Evolutionary conservation across 2,329 filamentous ascomycete genomes (phyloP).

Genomic region (Boeremia lycopersici): DNA sequence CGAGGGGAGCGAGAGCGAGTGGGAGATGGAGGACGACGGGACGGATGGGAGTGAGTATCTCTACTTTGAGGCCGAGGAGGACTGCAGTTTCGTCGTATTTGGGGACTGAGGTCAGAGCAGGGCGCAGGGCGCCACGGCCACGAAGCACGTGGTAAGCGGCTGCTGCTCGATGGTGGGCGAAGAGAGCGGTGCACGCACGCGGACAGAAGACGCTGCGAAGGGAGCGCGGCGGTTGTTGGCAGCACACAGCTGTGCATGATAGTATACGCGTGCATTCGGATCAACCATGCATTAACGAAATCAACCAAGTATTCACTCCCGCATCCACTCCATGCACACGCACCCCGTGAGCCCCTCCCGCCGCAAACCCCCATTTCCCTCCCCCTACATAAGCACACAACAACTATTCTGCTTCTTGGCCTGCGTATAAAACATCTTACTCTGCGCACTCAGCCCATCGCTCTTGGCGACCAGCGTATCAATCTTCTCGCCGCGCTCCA

Average conservation of each 20-base stretch:
- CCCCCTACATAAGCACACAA: slow-evolving; percentile 59
- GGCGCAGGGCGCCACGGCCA: slow-evolving; percentile 4
- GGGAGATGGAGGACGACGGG: slow-evolving; percentile 29
- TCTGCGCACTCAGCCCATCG: slow-evolving; percentile 85
- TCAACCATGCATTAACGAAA: not conserved
- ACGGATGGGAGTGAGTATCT: slow-evolving; percentile 19
- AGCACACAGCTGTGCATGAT: not conserved
- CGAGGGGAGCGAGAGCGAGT: slow-evolving; percentile 28
- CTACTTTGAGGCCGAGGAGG: slow-evolving; percentile 25
- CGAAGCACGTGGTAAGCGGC: slow-evolving; percentile 4
- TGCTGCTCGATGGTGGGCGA: too few species aligned
- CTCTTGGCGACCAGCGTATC: slow-evolving; percentile 93
- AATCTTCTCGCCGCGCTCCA: slow-evolving; percentile 95
- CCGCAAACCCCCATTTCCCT: not conserved
- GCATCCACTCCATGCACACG: too few species aligned
- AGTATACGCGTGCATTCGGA: not conserved
- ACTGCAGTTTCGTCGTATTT: slow-evolving; percentile 32
- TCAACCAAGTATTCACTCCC: too few species aligned
- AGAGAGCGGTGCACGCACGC: too few species aligned
- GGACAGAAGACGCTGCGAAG: too few species aligned
- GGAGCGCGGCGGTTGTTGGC: too few species aligned
- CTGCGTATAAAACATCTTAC: slow-evolving; percentile 94
- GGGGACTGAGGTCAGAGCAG: not conserved
- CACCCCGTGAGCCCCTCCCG: too few species aligned
- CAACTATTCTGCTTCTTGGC: slow-evolving; percentile 68